Conservation (phyloP, 2,329 filamentous ascomycete genomes). For the Coniella lustricola region DNA sequence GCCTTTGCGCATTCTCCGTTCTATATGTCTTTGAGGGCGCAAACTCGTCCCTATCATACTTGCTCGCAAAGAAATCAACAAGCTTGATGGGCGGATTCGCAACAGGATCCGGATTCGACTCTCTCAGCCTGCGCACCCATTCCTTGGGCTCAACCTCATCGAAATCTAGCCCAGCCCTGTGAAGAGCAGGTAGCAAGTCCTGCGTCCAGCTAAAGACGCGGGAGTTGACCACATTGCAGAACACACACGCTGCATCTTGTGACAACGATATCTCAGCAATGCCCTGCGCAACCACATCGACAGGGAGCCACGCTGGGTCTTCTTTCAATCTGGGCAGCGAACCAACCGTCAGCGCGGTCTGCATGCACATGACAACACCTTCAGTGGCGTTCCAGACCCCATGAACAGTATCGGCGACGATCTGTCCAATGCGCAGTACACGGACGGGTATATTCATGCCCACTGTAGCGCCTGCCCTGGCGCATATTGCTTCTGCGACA, state of each 20-base stretch:
- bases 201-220: slow-evolving; percentile 41
- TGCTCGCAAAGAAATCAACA: slow-evolving; percentile 43
- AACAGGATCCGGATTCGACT: slow-evolving; percentile 35
- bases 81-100: slow-evolving; percentile 46
- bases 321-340: slow-evolving; percentile 39
- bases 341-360: slow-evolving; percentile 35
- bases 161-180: slow-evolving; percentile 36
- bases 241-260: slow-evolving; percentile 26
- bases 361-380: slow-evolving; percentile 46
- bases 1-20: slow-evolving; percentile 31
- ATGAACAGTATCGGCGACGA: slow-evolving; percentile 38
- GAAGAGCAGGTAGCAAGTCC: slow-evolving; percentile 43
- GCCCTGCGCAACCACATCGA: slow-evolving; percentile 35
- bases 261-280: slow-evolving; percentile 32
- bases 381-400: slow-evolving; percentile 46
- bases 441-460: slow-evolving; percentile 27
- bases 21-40: slow-evolving; percentile 34
- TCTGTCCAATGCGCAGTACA: slow-evolving; percentile 42
- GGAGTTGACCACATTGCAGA: slow-evolving; percentile 42
- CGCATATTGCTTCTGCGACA: slow-evolving; percentile 32
- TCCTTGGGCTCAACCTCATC: slow-evolving; percentile 34
- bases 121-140: slow-evolving; percentile 37
- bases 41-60: slow-evolving; percentile 40
- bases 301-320: slow-evolving; percentile 37
- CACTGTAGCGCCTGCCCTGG: slow-evolving; percentile 24